phyloP scores from a whole-genome alignment of 2,329 filamentous ascomycete species.

The Pyrenophora graminea region DNA sequence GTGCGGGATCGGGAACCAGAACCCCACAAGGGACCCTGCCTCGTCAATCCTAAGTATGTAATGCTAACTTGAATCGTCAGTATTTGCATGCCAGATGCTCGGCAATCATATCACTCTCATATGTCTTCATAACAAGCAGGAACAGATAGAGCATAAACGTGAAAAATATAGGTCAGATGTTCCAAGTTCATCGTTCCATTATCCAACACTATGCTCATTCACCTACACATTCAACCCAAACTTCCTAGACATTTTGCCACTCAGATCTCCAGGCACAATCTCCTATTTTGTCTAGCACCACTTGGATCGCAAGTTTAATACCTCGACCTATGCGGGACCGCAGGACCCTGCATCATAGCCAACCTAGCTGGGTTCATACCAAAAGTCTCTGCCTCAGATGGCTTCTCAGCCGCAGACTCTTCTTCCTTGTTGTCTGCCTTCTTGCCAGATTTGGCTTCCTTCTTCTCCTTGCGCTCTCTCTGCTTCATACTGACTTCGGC shows the following conservation, averaged over 20 bases:
- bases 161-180: no score
- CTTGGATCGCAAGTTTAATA: conserved; percentile 13
- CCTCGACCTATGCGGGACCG: conserved; percentile 27
- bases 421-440: conserved; percentile 24
- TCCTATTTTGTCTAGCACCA: no score
- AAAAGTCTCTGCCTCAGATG: conserved; percentile 22
- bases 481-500: conserved; percentile 49
- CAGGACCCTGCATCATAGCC: conserved; percentile 40
- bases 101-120: no score
- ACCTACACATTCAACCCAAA: not conserved
- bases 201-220: conserved; percentile 2
- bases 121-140: no score
- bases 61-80: not conserved
- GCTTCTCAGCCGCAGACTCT: conserved; percentile 18
- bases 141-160: no score
- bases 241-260: not conserved
- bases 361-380: conserved; percentile 47
- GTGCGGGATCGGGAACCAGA: not conserved
- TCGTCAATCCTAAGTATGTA: no score
- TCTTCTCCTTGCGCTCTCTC: conserved; percentile 47
- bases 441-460: conserved; percentile 33
- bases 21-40: not conserved
- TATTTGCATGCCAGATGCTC: no score
- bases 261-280: not conserved
- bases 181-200: not conserved